A percentile compares a stretch with the other conserved stretches of the same genome.
Conservation (phyloP, 805 yeast species). For the Kregervanrija fluxuum region DNA sequence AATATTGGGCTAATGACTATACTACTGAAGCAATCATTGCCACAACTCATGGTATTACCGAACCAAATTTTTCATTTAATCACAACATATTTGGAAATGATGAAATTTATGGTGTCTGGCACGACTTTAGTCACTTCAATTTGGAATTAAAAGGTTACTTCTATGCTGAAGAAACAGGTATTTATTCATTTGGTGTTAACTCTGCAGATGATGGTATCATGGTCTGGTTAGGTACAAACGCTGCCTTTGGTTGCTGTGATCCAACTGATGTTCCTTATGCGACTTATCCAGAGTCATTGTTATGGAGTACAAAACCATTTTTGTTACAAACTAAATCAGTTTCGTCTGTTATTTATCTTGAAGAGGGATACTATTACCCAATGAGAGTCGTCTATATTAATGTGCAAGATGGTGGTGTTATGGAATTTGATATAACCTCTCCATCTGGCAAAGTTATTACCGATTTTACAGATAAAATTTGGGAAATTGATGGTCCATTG, state of each 20-base stretch:
- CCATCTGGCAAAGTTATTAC: neutral
- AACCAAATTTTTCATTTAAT: conserved; percentile 2
- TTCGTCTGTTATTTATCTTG: conserved; percentile 1
- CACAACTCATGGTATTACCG: conserved; percentile 3
- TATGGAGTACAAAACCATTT: too few relatives aligned
- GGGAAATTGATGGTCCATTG: too few relatives aligned
- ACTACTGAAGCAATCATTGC: conserved; percentile 1
- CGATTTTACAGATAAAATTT: too few relatives aligned
- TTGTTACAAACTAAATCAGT: too few relatives aligned
- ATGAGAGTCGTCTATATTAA: conserved; percentile 7
- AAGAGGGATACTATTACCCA: conserved; percentile 5
- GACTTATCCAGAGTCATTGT: neutral
- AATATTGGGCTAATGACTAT: conserved; percentile 5
- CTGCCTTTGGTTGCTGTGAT: conserved; percentile 30
- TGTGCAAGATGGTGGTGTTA: neutral
- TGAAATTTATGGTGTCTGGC: too few relatives aligned
- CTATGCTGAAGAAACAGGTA: conserved; percentile 23
- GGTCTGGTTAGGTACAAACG: conserved; percentile 25
- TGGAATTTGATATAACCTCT: conserved; percentile 1
- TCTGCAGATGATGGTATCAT: conserved; percentile 26
- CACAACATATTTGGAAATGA: too few relatives aligned
- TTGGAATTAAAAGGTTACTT: conserved; percentile 14
- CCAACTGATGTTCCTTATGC: conserved; percentile 2
- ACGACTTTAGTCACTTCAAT: conserved; percentile 1
- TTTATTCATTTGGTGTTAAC: conserved; percentile 17